Conservation (phyloP, 805 yeast species). For the Ogataea ramenticola region DNA sequence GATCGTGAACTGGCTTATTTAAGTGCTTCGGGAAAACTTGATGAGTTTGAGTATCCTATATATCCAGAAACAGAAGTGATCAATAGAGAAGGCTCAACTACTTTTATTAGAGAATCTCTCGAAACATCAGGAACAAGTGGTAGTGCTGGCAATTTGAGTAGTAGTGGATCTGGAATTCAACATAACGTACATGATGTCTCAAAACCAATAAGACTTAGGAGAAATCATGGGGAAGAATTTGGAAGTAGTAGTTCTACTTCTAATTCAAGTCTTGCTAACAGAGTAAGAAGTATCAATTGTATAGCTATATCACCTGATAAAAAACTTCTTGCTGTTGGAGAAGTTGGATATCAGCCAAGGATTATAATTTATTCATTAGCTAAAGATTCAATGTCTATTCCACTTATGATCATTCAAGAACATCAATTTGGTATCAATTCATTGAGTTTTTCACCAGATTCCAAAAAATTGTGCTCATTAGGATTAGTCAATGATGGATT, state of each 20-base stretch:
- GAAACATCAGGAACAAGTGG: neutral
- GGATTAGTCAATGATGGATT: constrained; percentile 69
- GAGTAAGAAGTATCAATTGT: constrained; percentile 47
- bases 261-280: constrained; percentile 17
- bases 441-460: constrained; percentile 52
- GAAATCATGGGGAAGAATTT: neutral
- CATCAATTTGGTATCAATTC: constrained; percentile 59
- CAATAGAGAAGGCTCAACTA: constrained; percentile 11
- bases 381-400: constrained; percentile 36
- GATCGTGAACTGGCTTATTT: neutral
- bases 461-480: constrained; percentile 47
- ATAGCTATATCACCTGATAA: constrained; percentile 52
- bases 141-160: too few relatives aligned
- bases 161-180: neutral
- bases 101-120: constrained; percentile 5
- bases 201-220: neutral
- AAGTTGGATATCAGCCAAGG: constrained; percentile 62
- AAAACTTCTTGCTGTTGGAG: constrained; percentile 58
- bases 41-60: constrained; percentile 30
- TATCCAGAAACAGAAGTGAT: constrained; percentile 24
- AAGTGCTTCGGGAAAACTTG: constrained; percentile 10
- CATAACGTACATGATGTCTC: neutral
- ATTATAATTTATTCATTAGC: constrained; percentile 54
- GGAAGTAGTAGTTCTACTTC: neutral
- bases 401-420: constrained; percentile 48